Percentiles rank a stretch among this genome's conserved stretches.
Evolutionary conservation across 2,329 filamentous ascomycete species (phyloP).

Genomic region (Remersonia thermophila): DNA sequence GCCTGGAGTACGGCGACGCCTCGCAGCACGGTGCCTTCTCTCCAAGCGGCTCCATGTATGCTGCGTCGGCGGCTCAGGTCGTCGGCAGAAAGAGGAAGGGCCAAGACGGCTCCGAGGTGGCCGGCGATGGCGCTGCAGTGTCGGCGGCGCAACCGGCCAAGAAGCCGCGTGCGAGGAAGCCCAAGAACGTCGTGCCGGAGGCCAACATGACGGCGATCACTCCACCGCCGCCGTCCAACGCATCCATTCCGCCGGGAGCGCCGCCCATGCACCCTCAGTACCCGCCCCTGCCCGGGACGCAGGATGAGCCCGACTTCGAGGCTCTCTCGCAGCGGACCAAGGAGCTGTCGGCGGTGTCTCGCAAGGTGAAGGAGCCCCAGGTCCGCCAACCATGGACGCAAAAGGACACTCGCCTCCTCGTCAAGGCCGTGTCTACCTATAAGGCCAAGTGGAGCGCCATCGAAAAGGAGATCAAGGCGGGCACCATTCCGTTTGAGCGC

Average conservation of each 20-base stretch:
- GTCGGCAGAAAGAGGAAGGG: conserved; percentile 10
- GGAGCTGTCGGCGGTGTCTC: conserved; percentile 20
- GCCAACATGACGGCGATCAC: conserved; percentile 4
- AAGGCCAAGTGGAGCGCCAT: conserved; percentile 30
- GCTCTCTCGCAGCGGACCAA: conserved; percentile 15
- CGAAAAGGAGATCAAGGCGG: conserved; percentile 19
- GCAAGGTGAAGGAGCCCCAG: conserved; percentile 23
- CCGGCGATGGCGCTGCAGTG: conserved; percentile 2
- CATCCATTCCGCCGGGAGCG: conserved; percentile 1
- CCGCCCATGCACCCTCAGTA: conserved; percentile 11
- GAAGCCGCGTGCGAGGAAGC: conserved; percentile 12
- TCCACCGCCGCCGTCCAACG: conserved; percentile 1
- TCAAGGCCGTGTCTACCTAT: conserved; percentile 28
- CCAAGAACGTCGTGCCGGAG: conserved; percentile 8
- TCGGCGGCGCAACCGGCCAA: conserved; percentile 7
- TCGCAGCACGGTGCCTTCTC: conserved; percentile 5
- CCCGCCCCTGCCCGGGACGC: conserved; percentile 10
- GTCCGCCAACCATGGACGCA: conserved; percentile 29
- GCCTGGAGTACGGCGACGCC: conserved; percentile 5
- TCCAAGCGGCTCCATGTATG: conserved; percentile 11
- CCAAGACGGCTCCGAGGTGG: neutral
- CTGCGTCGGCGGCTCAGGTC: conserved; percentile 13
- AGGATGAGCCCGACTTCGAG: conserved; percentile 17
- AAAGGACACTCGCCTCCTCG: conserved; percentile 29
- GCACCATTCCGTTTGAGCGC: conserved; percentile 27